Evolutionary conservation across 305 asterid genomes (phyloP).

Genomic region (Fraxinus albicans): DNA sequence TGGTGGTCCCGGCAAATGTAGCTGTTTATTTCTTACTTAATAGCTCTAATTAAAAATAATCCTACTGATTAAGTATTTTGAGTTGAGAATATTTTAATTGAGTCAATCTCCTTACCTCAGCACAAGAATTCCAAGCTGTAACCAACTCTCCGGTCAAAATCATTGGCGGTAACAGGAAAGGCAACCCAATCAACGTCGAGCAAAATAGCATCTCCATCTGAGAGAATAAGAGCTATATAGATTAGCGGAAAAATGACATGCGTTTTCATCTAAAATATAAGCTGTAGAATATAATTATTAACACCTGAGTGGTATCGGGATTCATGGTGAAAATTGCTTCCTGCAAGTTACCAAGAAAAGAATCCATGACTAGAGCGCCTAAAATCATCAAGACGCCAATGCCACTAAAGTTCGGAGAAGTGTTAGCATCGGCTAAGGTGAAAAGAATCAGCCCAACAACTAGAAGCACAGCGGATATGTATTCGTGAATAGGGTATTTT

Average conservation of each 20-base stretch:
- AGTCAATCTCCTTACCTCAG: slow-evolving; percentile 44
- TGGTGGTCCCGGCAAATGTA: background rate
- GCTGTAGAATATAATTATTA: background rate
- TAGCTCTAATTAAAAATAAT: background rate
- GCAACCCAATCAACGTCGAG: slow-evolving; percentile 86
- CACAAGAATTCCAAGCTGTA: slow-evolving; percentile 81
- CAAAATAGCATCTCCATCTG: slow-evolving; percentile 97
- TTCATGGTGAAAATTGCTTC: slow-evolving; percentile 86
- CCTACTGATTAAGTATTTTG: background rate
- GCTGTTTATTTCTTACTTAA: background rate
- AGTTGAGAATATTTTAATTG: background rate
- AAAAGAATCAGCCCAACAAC: slow-evolving; percentile 77
- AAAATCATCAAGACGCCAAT: slow-evolving; percentile 76
- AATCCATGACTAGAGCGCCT: slow-evolving; percentile 85
- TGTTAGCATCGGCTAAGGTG: slow-evolving; percentile 79
- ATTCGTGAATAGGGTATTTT: slow-evolving; percentile 78
- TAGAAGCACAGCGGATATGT: slow-evolving; percentile 68
- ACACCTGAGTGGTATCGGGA: slow-evolving; percentile 84
- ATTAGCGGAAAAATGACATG: background rate
- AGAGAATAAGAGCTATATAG: background rate
- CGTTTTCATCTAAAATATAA: background rate
- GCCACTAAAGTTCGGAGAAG: slow-evolving; percentile 81
- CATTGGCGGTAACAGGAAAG: slow-evolving; percentile 82
- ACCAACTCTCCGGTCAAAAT: slow-evolving; percentile 77
- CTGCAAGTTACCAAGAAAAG: slow-evolving; percentile 83